Base-by-base conservation (phyloP, 139 green algal species). In the Tetradesmus lagerheimii region DNA sequence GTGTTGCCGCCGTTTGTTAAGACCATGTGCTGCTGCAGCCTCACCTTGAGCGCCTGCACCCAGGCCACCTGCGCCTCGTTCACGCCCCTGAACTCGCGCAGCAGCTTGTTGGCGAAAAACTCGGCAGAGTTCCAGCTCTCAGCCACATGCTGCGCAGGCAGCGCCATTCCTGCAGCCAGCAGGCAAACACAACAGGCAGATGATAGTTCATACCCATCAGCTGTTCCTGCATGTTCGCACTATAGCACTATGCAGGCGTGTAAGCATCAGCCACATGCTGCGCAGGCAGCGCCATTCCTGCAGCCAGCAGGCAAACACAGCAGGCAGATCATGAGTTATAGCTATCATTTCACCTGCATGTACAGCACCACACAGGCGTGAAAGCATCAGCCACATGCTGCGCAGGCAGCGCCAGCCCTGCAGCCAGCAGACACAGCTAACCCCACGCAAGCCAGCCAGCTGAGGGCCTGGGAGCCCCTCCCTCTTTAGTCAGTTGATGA, bases 71-170 rank as follows among this genome's bases (percentile, higher is more conserved):
- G 93, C 20, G 77, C 80, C 82, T 91, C 91, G 25, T 89, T 75
- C n/a, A 85, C 83, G 4, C 90, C 86, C 39, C 76, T 57, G 87
- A 95, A 93, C 90, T 97, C 94, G 90, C 96, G 95, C 15, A 99
- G 92, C 79, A 95, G 90, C 92, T 99, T 99, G 93, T 98, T 99
- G 39, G 95, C 90, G 66, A 94, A 99, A 87, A 99, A 99, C 89
- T 99, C 96, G 4, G 97, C 96, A 23, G 91, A 88, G 27, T 96
- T 93, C 95, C 93, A 97, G 38, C 47, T 88, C 53, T 99, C 96
- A 6, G 95, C 90, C 18, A 99, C 95, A 47, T 97, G 95, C 92
- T 96, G 92, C 0, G 92, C 82, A 5, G 97, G 97, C 23, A 93
- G 80, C 23, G 79, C 92, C 89, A 99, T 94, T 53, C 96, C 96